Percentiles rank a stretch among this genome's conserved stretches.
These are phyloP conservation scores for Spirogloea muscicola DNA, from an alignment of 139 green algal genomes.

Conservation along the genomic window DNA sequence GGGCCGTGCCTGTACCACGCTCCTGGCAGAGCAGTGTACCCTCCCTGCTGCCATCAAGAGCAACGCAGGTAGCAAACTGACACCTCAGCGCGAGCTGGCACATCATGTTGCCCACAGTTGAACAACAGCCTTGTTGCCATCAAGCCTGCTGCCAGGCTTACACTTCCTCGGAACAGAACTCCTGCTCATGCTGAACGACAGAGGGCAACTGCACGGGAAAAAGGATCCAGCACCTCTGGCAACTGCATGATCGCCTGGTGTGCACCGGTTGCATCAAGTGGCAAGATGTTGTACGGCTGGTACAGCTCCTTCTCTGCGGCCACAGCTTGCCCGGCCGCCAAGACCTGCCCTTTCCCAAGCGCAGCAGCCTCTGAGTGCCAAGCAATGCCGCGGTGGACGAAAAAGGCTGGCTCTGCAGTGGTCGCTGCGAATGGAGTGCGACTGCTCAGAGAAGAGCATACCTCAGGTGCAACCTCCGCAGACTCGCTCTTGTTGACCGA, in stretches of 20 bases:
- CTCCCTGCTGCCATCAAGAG: too few species aligned
- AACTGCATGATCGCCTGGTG: conserved; percentile 3
- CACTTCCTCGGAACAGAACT: not conserved
- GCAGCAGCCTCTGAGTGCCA: not conserved
- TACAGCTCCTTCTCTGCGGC: conserved; percentile 14
- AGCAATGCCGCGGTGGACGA: not conserved
- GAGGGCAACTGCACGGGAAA: not conserved
- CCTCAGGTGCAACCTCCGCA: not conserved
- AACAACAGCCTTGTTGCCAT: not conserved
- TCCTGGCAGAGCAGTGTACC: too few species aligned
- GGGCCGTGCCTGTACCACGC: too few species aligned
- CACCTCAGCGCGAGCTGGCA: too few species aligned
- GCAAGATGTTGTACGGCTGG: conserved; percentile 34
- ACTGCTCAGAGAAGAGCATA: not conserved
- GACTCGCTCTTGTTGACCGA: not conserved
- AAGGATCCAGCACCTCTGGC: not conserved
- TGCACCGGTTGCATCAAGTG: not conserved
- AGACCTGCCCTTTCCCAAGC: conserved; percentile 3
- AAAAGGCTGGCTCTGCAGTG: not conserved
- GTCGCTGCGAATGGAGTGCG: not conserved
- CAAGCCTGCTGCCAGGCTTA: not conserved
- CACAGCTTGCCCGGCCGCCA: not conserved
- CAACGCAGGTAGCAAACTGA: too few species aligned
- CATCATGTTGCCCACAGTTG: too few species aligned
- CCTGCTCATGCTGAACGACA: not conserved